Conservation (phyloP, 2,329 filamentous ascomycete genomes). For the Sporothrix pseudoabietina region DNA sequence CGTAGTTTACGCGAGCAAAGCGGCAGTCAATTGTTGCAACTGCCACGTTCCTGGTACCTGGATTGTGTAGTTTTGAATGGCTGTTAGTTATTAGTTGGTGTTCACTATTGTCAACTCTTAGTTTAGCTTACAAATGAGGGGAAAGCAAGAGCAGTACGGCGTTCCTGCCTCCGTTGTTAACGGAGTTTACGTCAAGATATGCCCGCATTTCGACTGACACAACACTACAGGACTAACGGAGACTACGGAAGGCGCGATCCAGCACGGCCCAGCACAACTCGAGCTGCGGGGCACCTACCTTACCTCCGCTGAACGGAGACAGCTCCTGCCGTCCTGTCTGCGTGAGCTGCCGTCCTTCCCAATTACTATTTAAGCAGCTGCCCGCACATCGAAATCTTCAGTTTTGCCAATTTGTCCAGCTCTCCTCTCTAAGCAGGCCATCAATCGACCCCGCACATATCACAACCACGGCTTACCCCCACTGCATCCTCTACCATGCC, state of each 20-base stretch:
- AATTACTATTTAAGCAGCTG: background rate
- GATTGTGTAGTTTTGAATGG: background rate
- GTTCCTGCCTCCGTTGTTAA: constrained; percentile 13
- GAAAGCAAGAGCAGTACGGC: background rate
- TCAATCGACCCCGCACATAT: background rate
- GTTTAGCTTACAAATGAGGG: background rate
- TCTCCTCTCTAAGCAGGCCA: too few relatives aligned
- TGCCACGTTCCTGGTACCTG: background rate
- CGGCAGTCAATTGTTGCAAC: background rate
- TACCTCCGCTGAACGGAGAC: background rate
- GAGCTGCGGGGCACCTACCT: background rate
- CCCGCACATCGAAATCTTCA: background rate
- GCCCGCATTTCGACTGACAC: background rate
- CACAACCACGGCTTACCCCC: background rate
- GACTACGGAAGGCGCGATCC: constrained; percentile 18
- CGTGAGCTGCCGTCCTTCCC: background rate
- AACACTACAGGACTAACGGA: background rate
- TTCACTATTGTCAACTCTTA: background rate
- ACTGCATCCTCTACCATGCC: background rate
- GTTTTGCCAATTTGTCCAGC: background rate
- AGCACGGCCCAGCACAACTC: background rate
- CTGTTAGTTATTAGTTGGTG: background rate
- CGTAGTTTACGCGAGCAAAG: background rate
- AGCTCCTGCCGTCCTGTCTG: background rate
- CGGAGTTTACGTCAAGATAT: constrained; percentile 22